Conservation (phyloP, 805 yeast genomes). For the Saturnispora mendoncae region DNA sequence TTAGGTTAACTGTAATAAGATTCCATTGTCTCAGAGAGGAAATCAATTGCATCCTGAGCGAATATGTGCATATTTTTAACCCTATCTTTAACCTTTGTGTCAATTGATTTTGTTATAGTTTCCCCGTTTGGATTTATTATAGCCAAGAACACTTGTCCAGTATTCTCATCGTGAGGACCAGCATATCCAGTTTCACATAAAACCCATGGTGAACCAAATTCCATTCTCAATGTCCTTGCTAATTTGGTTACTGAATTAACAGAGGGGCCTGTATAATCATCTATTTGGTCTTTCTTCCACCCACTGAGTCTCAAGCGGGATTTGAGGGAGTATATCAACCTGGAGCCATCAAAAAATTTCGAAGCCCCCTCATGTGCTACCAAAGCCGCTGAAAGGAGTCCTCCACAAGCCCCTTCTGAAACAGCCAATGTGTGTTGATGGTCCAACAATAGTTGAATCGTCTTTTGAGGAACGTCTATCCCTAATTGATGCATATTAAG, state of each 20-base stretch:
- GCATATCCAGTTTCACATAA: slow-evolving; percentile 85
- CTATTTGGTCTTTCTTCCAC: slow-evolving; percentile 65
- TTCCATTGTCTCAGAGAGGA: slow-evolving; percentile 5
- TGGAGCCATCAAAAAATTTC: slow-evolving; percentile 73
- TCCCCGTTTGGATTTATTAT: slow-evolving; percentile 58
- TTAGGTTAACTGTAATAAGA: not conserved
- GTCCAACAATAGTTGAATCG: not conserved
- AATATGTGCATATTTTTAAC: slow-evolving; percentile 66
- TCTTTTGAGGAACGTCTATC: slow-evolving; percentile 2
- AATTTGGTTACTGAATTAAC: slow-evolving; percentile 65
- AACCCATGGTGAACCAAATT: slow-evolving; percentile 75
- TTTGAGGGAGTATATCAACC: slow-evolving; percentile 66
- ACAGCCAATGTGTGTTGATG: slow-evolving; percentile 62
- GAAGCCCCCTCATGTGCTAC: slow-evolving; percentile 85
- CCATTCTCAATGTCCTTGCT: slow-evolving; percentile 72
- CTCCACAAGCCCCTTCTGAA: slow-evolving; percentile 88
- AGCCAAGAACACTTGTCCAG: slow-evolving; percentile 68
- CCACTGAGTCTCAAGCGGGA: slow-evolving; percentile 70
- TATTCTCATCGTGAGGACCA: slow-evolving; percentile 48
- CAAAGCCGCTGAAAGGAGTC: slow-evolving; percentile 68
- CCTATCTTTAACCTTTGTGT: slow-evolving; percentile 45
- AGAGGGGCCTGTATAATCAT: slow-evolving; percentile 71
- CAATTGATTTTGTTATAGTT: slow-evolving; percentile 31
- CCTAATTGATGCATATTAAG: slow-evolving; percentile 1
- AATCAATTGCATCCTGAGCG: slow-evolving; percentile 55